These are phyloP conservation scores for Zychaea mexicana DNA, from an alignment of 371 early-diverging fungal species.

Conservation along the genomic window DNA sequence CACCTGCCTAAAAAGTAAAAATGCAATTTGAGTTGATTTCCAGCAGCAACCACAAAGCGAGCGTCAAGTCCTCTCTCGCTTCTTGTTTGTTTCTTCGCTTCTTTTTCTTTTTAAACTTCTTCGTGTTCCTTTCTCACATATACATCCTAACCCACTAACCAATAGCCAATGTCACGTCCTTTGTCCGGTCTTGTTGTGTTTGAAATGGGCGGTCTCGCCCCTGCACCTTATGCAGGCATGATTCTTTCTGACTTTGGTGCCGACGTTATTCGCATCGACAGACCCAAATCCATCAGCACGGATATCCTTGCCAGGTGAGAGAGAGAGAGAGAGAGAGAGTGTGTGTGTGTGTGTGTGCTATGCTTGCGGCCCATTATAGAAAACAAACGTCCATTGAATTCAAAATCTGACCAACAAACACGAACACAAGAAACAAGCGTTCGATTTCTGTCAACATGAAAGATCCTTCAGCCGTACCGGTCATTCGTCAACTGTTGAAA, in stretches of 20 bases:
- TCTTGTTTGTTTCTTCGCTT: not conserved
- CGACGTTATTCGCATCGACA: slow-evolving; percentile 73
- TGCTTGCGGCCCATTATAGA: too few species aligned
- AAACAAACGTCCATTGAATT: not conserved
- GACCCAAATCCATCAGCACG: slow-evolving; percentile 33
- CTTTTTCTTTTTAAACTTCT: too few species aligned
- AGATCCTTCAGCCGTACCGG: slow-evolving; percentile 47
- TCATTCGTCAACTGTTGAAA: slow-evolving; percentile 45
- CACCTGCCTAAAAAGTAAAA: too few species aligned
- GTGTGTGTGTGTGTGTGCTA: too few species aligned
- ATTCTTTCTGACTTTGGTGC: slow-evolving; percentile 79
- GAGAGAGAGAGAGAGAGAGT: too few species aligned
- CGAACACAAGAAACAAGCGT: slow-evolving; percentile 58
- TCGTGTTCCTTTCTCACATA: not conserved
- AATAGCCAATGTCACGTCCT: slow-evolving; percentile 36
- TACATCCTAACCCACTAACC: too few species aligned
- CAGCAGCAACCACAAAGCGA: too few species aligned
- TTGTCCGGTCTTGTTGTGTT: slow-evolving; percentile 62
- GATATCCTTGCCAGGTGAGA: slow-evolving; percentile 59
- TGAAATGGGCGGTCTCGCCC: slow-evolving; percentile 79
- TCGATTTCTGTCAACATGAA: slow-evolving; percentile 73
- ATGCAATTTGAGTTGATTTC: not conserved
- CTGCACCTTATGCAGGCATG: slow-evolving; percentile 75
- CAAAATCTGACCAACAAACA: not conserved
- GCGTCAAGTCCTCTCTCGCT: not conserved